Evolutionary conservation across 2,329 filamentous ascomycete genomes (phyloP).

Genomic region (Colletotrichum sidae): DNA sequence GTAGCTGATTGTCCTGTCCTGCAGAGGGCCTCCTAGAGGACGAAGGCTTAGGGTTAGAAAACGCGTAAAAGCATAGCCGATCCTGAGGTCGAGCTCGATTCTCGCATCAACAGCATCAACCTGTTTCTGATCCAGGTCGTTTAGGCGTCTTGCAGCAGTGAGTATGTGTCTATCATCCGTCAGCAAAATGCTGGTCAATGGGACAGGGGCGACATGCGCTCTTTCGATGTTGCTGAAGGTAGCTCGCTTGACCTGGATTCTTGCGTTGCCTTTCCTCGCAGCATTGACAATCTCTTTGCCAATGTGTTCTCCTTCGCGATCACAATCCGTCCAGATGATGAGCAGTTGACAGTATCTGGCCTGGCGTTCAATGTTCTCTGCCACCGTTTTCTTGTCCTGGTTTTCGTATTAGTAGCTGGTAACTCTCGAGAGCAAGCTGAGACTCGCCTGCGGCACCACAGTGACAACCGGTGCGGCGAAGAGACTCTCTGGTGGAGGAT

Average conservation of each 20-base stretch:
- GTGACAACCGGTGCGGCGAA: conserved; percentile 84
- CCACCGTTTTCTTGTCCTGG: conserved; percentile 83
- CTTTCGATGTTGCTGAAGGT: conserved; percentile 96
- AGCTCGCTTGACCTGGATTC: conserved; percentile 84
- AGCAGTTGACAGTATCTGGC: conserved; percentile 79
- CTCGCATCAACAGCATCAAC: conserved; percentile 88
- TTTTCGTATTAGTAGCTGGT: conserved; percentile 20
- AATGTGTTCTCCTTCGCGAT: conserved; percentile 97
- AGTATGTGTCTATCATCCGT: conserved; percentile 78
- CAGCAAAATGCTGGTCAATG: conserved; percentile 20
- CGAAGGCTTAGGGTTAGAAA: conserved; percentile 86
- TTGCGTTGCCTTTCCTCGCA: conserved; percentile 78
- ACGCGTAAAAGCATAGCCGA: conserved; percentile 92
- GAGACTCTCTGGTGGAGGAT: conserved; percentile 80
- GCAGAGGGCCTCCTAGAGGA: conserved; percentile 74
- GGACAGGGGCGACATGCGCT: conserved; percentile 67
- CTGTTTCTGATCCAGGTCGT: conserved; percentile 84
- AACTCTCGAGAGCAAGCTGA: background rate
- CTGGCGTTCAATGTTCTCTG: conserved; percentile 85
- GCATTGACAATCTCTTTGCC: conserved; percentile 89
- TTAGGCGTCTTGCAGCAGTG: conserved; percentile 80
- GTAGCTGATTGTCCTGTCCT: conserved; percentile 80
- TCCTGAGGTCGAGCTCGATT: conserved; percentile 92
- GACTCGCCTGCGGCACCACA: conserved; percentile 72
- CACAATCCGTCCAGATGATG: conserved; percentile 99